Conservation (phyloP, 176 grass and related monocot species). For the Triticum dicoccoides region DNA sequence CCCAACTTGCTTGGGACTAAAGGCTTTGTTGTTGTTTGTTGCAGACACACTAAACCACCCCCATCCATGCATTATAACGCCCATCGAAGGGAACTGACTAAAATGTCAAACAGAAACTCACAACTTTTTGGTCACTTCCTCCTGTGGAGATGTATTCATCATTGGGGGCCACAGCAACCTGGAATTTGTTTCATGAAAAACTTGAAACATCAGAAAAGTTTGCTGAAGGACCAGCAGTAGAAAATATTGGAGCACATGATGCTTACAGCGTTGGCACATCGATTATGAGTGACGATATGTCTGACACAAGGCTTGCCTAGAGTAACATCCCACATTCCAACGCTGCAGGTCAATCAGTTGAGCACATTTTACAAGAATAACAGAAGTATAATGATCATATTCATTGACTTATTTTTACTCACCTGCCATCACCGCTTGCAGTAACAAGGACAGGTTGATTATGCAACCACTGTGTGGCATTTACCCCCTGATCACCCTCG, state of each 20-base stretch:
- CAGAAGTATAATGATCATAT: slow-evolving; percentile 13
- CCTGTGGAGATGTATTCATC: slow-evolving; percentile 89
- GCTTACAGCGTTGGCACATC: slow-evolving; percentile 82
- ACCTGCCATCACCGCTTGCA: slow-evolving; percentile 86
- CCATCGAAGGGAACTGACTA: slow-evolving; percentile 14
- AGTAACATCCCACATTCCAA: slow-evolving; percentile 93
- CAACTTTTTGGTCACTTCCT: slow-evolving; percentile 95
- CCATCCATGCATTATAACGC: background rate
- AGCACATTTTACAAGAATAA: slow-evolving; percentile 6
- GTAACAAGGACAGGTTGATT: slow-evolving; percentile 78
- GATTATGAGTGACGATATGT: slow-evolving; percentile 66
- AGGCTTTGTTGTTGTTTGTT: background rate
- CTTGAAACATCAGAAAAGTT: slow-evolving; percentile 14
- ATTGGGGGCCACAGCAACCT: slow-evolving; percentile 82
- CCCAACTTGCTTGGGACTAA: too few species aligned
- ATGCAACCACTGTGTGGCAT: slow-evolving; percentile 77
- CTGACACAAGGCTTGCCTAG: slow-evolving; percentile 81
- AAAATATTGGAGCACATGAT: slow-evolving; percentile 41
- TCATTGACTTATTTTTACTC: slow-evolving; percentile 10
- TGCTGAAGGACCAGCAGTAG: background rate
- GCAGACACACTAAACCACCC: background rate
- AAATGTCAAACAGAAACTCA: slow-evolving; percentile 48
- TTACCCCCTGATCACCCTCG: slow-evolving; percentile 77
- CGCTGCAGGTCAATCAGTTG: slow-evolving; percentile 40
- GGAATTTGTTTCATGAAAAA: slow-evolving; percentile 39